Conservation (phyloP, 2,329 filamentous ascomycete species). For the Sporothrix sp. region DNA sequence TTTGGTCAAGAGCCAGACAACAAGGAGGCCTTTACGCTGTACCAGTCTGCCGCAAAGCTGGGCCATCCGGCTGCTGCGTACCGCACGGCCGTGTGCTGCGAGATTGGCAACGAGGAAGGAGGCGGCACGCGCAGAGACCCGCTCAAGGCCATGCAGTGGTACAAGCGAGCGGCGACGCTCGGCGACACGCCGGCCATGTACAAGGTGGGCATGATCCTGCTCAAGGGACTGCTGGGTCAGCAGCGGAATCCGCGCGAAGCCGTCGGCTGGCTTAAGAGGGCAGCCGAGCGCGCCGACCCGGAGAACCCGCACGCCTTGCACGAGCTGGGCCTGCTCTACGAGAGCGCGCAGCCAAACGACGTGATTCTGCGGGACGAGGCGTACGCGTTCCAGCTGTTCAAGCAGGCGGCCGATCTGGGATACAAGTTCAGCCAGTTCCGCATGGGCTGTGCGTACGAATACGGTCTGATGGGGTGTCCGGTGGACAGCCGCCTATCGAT, state of each 20-base stretch:
- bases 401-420: conserved; percentile 74
- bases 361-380: conserved; percentile 69
- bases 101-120: conserved; percentile 88
- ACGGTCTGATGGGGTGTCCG: conserved; percentile 70
- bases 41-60: conserved; percentile 85
- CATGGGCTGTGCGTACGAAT: conserved; percentile 80
- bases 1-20: conserved; percentile 72
- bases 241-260: conserved; percentile 73
- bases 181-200: conserved; percentile 95
- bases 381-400: conserved; percentile 74
- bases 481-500: conserved; percentile 81
- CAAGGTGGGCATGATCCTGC: conserved; percentile 91
- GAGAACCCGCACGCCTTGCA: conserved; percentile 95
- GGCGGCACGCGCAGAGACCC: conserved; percentile 87
- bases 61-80: conserved; percentile 84
- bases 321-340: conserved; percentile 63
- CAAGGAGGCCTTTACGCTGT: conserved; percentile 87
- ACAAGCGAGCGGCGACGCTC: conserved; percentile 80
- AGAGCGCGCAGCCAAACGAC: conserved; percentile 56
- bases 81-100: conserved; percentile 91
- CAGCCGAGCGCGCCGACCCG: conserved; percentile 73
- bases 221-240: conserved; percentile 91
- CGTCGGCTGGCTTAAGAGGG: conserved; percentile 84
- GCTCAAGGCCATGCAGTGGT: conserved; percentile 95
- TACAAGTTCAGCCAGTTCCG: conserved; percentile 95